Base-by-base conservation (phyloP, 768 basidiomycete species). In the Suillus cothurnatus region DNA sequence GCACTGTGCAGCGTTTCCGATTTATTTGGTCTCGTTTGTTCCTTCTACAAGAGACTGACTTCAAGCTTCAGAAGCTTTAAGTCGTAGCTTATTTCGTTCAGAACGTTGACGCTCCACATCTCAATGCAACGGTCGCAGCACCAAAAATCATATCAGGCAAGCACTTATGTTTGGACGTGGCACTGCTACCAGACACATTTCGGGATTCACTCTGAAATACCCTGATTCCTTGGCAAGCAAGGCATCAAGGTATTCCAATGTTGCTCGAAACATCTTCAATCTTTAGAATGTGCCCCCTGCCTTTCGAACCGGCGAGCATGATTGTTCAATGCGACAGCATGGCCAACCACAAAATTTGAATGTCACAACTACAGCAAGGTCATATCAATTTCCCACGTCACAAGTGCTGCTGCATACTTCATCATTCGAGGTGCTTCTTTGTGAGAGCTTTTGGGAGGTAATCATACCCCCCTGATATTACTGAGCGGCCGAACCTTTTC, bases 11-110 rank as follows among this genome's bases (percentile, higher is more conserved):
- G n/a, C 39, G 53, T 0, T 36, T 26, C 19, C 28, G 57, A 28
- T 19, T 41, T 74, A 12, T 76, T 75, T 75, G 65, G 28, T 6
- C 0, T 49, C 71, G 1, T 76, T 74, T 76, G 65, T 49, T 43
- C 61, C 11, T 14, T 32, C 31, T 32, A 32, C 31, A 32, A 32
- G 31, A 32, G 31, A 2, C 6, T 6, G 31, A 32, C 31, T 32
- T 32, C 31, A 32, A 32, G 31, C 31, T 32, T 3, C 31, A n/a
- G n/a, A n/a, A n/a, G n/a, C n/a, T n/a, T n/a, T 32, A 3, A 6
- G 6, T 32, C 31, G 8, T 47, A 45, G 45, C 11, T 47, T n/a
- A 47, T 47, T 45, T 45, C 21, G 4, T n/a, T 21, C 12, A 49
- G 47, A 49, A 49, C 23, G 47, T 23, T 15, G 12, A 49, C 12